Conservation (phyloP, 2,329 filamentous ascomycete species). For the Xylaria multiplex region DNA sequence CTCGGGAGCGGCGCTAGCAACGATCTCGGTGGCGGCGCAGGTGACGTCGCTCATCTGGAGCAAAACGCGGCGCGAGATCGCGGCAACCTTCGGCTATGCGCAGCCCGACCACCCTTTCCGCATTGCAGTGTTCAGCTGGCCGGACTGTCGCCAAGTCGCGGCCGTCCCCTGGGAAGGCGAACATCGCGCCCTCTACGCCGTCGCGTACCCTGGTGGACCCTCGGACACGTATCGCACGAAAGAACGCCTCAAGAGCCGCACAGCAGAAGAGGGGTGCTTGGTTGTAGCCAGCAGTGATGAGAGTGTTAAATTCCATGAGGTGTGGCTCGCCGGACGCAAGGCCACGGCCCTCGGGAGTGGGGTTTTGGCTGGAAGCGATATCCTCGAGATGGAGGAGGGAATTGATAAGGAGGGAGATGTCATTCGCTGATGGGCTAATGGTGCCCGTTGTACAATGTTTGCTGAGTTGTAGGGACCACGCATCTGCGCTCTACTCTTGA, state of each 20-base stretch:
- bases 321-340: constrained; percentile 78
- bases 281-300: constrained; percentile 92
- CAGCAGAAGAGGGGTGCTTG: constrained; percentile 79
- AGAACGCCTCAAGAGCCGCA: constrained; percentile 60
- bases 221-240: constrained; percentile 58
- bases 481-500: no score
- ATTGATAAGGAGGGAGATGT: constrained; percentile 78
- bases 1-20: constrained; percentile 85
- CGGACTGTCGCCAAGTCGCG: constrained; percentile 85
- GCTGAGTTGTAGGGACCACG: neutral
- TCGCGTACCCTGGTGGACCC: constrained; percentile 75
- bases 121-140: constrained; percentile 95
- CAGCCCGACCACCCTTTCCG: constrained; percentile 89
- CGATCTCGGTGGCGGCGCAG: constrained; percentile 91
- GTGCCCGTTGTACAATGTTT: neutral
- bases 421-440: constrained; percentile 66
- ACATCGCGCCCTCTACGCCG: constrained; percentile 84
- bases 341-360: constrained; percentile 64
- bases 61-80: constrained; percentile 84
- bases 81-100: constrained; percentile 91
- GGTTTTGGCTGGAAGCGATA: constrained; percentile 82
- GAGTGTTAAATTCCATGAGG: constrained; percentile 93
- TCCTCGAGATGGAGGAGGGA: constrained; percentile 83
- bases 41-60: constrained; percentile 95
- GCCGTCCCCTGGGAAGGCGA: constrained; percentile 85